These are phyloP conservation scores for Crithidia fasciculata DNA, from an alignment of 208 protist species.

Conservation along the genomic window DNA sequence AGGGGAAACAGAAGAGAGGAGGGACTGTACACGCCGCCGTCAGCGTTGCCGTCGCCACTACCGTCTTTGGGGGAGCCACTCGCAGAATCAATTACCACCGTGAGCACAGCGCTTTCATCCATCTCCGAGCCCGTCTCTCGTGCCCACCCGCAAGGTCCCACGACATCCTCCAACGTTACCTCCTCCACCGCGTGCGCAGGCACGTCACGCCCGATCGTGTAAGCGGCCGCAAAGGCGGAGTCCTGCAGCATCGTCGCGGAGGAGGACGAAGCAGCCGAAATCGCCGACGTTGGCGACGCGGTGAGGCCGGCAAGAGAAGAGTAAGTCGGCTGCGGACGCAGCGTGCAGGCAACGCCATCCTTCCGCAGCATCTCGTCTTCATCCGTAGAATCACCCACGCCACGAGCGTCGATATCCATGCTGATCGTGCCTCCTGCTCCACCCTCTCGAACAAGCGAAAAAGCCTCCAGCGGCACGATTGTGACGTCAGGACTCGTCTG, in stretches of 20 bases:
- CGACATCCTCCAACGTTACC: constrained; percentile 16
- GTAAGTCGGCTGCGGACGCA: constrained; percentile 13
- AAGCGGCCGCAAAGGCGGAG: neutral
- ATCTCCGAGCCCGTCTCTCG: neutral
- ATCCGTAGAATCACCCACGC: too few species aligned
- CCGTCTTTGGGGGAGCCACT: neutral
- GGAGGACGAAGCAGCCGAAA: constrained; percentile 1
- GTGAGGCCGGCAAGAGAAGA: constrained; percentile 5
- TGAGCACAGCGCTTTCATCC: neutral
- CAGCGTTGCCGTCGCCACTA: neutral
- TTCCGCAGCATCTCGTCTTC: too few species aligned
- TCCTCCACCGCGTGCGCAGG: neutral
- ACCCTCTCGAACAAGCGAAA: too few species aligned
- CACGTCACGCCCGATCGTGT: constrained; percentile 8
- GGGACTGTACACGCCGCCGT: neutral
- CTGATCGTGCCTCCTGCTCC: too few species aligned
- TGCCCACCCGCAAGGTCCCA: neutral
- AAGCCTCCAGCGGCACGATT: too few species aligned
- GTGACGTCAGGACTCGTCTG: too few species aligned
- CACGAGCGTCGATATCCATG: too few species aligned
- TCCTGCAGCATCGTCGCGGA: neutral
- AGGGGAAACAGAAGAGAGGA: neutral
- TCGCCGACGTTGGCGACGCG: neutral
- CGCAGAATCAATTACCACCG: constrained; percentile 2
- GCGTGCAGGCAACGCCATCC: neutral